These are phyloP conservation scores for Talaromyces thailandensis DNA, from an alignment of 495 filamentous ascomycete species.

Conservation along the genomic window DNA sequence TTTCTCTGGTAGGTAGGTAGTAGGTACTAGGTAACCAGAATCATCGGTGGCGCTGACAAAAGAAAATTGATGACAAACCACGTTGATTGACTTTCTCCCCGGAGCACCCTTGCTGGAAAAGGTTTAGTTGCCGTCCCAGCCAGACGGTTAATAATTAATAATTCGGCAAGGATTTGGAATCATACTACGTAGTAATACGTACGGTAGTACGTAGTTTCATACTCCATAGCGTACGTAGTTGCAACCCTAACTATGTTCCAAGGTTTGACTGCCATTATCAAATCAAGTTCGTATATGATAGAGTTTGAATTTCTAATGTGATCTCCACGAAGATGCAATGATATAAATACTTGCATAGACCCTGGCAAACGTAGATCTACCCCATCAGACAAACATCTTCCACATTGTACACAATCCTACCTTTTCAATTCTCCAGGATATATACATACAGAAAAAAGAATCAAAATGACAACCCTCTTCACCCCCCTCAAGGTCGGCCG, in stretches of 20 bases:
- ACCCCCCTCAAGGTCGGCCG: conserved; percentile 39
- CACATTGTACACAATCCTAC: too few relatives aligned
- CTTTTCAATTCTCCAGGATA: neutral
- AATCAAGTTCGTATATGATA: neutral
- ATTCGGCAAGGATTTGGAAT: too few relatives aligned
- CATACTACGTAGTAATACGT: too few relatives aligned
- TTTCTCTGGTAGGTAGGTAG: neutral
- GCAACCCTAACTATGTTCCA: neutral
- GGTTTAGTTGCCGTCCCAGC: neutral
- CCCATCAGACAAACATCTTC: neutral
- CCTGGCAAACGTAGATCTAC: neutral
- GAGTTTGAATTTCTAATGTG: neutral
- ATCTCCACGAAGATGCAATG: neutral
- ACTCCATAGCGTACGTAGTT: too few relatives aligned
- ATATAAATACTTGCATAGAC: neutral
- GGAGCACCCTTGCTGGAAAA: neutral
- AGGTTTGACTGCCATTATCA: neutral
- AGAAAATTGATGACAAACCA: neutral
- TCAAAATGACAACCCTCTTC: conserved; percentile 31
- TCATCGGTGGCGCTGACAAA: neutral
- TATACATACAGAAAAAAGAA: neutral
- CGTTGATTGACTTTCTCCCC: neutral
- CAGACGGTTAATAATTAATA: neutral
- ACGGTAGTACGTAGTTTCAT: too few relatives aligned
- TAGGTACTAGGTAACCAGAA: too few relatives aligned